These are phyloP conservation scores for Fusarium pininemorale DNA, from an alignment of 2,329 filamentous ascomycete genomes.

Conservation along the genomic window DNA sequence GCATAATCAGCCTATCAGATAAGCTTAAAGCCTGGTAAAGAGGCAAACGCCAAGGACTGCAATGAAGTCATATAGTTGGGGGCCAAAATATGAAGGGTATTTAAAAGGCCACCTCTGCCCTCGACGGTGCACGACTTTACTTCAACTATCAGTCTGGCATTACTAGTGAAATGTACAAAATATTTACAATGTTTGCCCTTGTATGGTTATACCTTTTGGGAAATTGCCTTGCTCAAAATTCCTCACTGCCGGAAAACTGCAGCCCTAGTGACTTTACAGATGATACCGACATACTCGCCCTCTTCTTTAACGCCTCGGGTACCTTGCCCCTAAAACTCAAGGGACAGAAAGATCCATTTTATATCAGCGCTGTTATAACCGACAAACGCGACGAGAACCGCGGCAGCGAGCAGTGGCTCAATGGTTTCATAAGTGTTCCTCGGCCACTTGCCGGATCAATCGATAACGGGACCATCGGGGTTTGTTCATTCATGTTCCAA, in stretches of 20 bases:
- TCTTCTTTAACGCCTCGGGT: neutral
- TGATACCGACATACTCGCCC: rapidly evolving
- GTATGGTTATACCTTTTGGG: neutral
- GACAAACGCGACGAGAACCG: neutral
- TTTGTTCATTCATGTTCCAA: neutral
- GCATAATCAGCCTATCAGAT: too few relatives aligned
- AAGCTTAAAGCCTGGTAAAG: too few relatives aligned
- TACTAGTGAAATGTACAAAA: neutral
- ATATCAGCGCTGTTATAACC: neutral
- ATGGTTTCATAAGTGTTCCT: neutral
- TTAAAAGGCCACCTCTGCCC: neutral
- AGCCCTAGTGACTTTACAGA: too few relatives aligned
- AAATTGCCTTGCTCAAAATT: neutral
- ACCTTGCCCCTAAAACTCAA: neutral
- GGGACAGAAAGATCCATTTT: neutral
- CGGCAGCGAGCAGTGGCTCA: neutral
- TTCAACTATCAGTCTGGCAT: neutral
- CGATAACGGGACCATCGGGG: rapidly evolving
- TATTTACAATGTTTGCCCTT: rapidly evolving
- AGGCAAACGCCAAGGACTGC: too few relatives aligned
- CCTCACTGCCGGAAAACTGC: neutral
- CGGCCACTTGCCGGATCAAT: too few relatives aligned
- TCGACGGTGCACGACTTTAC: neutral
- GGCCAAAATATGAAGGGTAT: neutral
- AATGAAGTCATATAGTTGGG: neutral